Evolutionary conservation across 352 stramenopile genomes (phyloP).

Genomic region (Phytophthora idaei): DNA sequence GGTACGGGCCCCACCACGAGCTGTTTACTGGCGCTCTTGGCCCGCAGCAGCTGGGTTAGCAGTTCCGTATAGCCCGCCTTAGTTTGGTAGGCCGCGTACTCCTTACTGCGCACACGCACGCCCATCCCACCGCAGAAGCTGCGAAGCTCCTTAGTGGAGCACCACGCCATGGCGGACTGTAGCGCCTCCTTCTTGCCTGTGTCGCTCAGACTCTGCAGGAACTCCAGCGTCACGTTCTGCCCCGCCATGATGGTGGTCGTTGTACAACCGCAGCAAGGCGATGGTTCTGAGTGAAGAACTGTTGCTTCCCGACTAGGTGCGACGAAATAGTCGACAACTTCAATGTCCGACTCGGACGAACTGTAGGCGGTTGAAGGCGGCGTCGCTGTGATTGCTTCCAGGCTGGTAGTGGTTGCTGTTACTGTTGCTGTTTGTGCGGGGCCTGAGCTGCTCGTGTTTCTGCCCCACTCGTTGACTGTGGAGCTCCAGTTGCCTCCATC

Average conservation of each 20-base stretch:
- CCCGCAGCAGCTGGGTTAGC: conserved; percentile 19
- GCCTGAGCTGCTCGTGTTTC: too few relatives aligned
- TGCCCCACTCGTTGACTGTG: too few relatives aligned
- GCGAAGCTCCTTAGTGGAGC: conserved; percentile 25
- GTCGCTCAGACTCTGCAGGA: conserved; percentile 30
- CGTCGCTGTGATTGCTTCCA: too few relatives aligned
- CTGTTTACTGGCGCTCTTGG: conserved; percentile 17
- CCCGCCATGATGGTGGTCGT: conserved; percentile 3
- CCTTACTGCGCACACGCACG: conserved; percentile 29
- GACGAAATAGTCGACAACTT: conserved; percentile 3
- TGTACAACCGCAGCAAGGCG: not conserved
- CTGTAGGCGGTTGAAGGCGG: not conserved
- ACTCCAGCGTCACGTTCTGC: conserved; percentile 26
- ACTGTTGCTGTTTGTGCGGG: too few relatives aligned
- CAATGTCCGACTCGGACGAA: not conserved
- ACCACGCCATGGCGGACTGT: conserved; percentile 25
- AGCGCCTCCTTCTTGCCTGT: conserved; percentile 19
- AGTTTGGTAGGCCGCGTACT: conserved; percentile 30
- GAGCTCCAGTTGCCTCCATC: too few relatives aligned
- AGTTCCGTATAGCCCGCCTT: conserved; percentile 29
- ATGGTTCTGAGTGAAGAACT: not conserved
- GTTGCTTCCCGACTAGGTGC: conserved; percentile 6
- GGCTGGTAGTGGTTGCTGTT: too few relatives aligned
- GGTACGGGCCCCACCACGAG: not conserved
- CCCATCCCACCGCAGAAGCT: conserved; percentile 24